Evolutionary conservation across 1,284 basidiomycete species (phyloP).

Genomic region (Vanrija sp.): DNA sequence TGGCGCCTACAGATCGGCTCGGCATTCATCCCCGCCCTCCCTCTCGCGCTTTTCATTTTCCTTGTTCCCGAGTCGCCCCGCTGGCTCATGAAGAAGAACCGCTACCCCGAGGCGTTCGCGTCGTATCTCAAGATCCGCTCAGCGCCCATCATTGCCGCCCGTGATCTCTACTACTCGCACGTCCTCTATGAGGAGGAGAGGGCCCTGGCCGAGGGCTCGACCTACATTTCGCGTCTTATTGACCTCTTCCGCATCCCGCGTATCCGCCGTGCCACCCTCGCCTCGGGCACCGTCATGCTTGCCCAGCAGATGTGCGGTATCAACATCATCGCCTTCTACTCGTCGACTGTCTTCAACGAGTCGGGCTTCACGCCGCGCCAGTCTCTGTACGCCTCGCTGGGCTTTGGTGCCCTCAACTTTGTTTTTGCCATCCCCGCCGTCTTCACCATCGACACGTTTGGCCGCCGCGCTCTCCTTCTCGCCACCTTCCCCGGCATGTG

Average conservation of each 20-base stretch:
- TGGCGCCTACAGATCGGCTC: constrained; percentile 52
- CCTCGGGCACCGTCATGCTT: constrained; percentile 68
- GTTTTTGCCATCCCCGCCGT: constrained; percentile 48
- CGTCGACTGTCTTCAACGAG: constrained; percentile 62
- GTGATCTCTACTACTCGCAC: constrained; percentile 62
- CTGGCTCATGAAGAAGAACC: constrained; percentile 66
- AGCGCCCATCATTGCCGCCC: constrained; percentile 64
- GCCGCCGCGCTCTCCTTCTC: constrained; percentile 61
- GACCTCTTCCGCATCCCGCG: constrained; percentile 70
- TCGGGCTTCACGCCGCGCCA: constrained; percentile 49
- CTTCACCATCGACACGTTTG: constrained; percentile 55
- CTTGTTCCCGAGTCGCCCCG: constrained; percentile 59
- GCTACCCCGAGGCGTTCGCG: constrained; percentile 60
- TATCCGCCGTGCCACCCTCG: constrained; percentile 68
- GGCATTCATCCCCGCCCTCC: constrained; percentile 48
- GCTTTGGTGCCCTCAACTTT: constrained; percentile 52
- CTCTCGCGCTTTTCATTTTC: constrained; percentile 39
- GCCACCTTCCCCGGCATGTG: constrained; percentile 53
- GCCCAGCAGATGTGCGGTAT: constrained; percentile 44
- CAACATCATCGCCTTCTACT: constrained; percentile 29
- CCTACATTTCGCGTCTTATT: constrained; percentile 48
- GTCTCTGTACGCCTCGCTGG: constrained; percentile 59
- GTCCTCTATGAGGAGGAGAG: constrained; percentile 63
- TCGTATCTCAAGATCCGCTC: constrained; percentile 62
- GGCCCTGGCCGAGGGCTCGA: constrained; percentile 52